These are phyloP conservation scores for Lichtheimia ramosa DNA, from an alignment of 371 early-diverging fungal species.

Conservation along the genomic window DNA sequence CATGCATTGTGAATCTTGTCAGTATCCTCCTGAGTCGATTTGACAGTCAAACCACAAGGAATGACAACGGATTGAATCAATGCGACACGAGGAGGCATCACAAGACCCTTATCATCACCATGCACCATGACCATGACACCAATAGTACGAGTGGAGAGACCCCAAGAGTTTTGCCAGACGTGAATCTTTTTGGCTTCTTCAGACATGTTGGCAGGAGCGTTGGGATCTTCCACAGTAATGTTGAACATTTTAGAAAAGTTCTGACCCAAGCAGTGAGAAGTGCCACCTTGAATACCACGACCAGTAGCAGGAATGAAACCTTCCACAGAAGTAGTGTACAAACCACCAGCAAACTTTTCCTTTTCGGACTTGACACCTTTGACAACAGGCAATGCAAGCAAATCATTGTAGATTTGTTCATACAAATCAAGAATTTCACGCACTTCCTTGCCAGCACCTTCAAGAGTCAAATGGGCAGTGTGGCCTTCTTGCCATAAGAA, in stretches of 20 bases:
- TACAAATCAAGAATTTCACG: conserved; percentile 94
- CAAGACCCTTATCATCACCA: conserved; percentile 98
- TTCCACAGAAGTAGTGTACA: conserved; percentile 98
- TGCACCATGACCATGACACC: conserved; percentile 99
- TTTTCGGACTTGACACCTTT: conserved; percentile 99
- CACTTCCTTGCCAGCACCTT: conserved; percentile 94
- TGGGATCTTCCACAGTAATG: conserved; percentile 49
- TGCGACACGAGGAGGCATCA: conserved; percentile 98
- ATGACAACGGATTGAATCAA: conserved; percentile 93
- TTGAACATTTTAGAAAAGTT: conserved; percentile 99
- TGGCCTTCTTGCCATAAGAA: conserved; percentile 99
- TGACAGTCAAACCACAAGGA: conserved; percentile 95
- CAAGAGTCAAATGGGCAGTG: conserved; percentile 94
- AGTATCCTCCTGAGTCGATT: conserved; percentile 76
- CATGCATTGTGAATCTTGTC: conserved; percentile 65
- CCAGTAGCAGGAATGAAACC: conserved; percentile 99
- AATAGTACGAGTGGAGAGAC: conserved; percentile 98
- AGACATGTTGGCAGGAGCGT: conserved; percentile 32
- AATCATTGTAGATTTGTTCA: conserved; percentile 95
- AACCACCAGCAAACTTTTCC: conserved; percentile 99
- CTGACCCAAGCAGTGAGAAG: conserved; percentile 99
- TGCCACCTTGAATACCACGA: conserved; percentile 99
- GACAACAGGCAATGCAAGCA: conserved; percentile 98
- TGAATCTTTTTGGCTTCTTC: conserved; percentile 58
- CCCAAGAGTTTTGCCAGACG: conserved; percentile 99